Evolutionary conservation across 2,329 filamentous ascomycete species (phyloP).

Genomic region (Xylaria hypoxylon): DNA sequence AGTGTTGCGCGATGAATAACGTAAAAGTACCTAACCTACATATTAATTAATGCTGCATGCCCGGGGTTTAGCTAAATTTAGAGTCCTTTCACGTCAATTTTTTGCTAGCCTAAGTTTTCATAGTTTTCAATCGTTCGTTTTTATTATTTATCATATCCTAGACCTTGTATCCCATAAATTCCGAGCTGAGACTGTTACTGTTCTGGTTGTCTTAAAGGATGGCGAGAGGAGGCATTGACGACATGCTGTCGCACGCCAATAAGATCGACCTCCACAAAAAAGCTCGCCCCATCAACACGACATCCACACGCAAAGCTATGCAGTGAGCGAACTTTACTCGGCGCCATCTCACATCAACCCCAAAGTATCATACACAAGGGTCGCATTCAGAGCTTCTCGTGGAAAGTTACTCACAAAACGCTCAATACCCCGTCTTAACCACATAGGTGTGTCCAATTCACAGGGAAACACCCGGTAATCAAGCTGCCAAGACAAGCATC

Average conservation of each 20-base stretch:
- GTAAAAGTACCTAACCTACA: background rate
- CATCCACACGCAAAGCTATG: slow-evolving; percentile 10
- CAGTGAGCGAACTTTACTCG: slow-evolving; percentile 17
- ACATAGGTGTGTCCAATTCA: background rate
- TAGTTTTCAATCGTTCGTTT: background rate
- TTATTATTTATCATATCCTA: background rate
- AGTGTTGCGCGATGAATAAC: background rate
- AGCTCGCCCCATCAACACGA: slow-evolving; percentile 22
- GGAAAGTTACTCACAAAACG: background rate
- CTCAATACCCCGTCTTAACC: slow-evolving; percentile 5
- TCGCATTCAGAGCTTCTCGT: slow-evolving; percentile 5
- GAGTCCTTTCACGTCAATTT: background rate
- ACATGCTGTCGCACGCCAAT: slow-evolving; percentile 26
- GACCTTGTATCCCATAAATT: background rate
- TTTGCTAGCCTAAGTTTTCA: background rate
- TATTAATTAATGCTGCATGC: background rate
- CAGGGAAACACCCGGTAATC: slow-evolving; percentile 15
- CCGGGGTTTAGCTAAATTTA: background rate
- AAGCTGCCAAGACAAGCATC: slow-evolving; percentile 22
- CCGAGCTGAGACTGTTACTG: background rate
- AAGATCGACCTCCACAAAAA: slow-evolving; percentile 33
- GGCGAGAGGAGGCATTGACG: slow-evolving; percentile 3
- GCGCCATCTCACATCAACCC: slow-evolving; percentile 10
- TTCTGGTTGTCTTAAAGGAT: background rate
- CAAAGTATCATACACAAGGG: slow-evolving; percentile 7